phyloP scores from a whole-genome alignment of 495 filamentous ascomycete genomes.

The Usnea hakonensis region DNA sequence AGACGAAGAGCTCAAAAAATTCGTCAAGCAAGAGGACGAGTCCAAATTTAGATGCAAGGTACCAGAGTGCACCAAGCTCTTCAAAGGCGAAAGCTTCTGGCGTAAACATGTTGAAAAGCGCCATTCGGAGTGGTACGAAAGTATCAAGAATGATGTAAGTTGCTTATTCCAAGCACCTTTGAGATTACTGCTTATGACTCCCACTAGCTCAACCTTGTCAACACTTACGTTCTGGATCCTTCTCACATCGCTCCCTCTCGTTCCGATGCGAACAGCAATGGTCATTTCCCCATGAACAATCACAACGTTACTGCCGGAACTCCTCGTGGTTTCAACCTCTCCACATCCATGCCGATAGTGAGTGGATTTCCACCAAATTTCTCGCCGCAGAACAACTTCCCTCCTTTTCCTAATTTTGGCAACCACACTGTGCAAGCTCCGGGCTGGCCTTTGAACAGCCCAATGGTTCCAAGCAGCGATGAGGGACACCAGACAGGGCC shows the following conservation, averaged over 20 bases:
- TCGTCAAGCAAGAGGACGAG: conserved; percentile 94
- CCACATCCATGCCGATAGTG: conserved; percentile 55
- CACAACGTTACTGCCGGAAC: conserved; percentile 71
- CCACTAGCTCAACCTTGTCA: conserved; percentile 71
- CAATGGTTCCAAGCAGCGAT: conserved; percentile 30
- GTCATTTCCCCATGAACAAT: conserved; percentile 78
- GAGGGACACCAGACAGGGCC: conserved; percentile 49
- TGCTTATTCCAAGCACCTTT: not conserved
- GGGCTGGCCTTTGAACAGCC: conserved; percentile 39
- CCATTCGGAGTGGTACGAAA: conserved; percentile 79
- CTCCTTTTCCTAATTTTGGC: conserved; percentile 37
- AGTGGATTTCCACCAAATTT: conserved; percentile 34
- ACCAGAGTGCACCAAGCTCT: conserved; percentile 89
- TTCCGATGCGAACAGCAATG: conserved; percentile 95
- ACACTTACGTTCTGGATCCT: conserved; percentile 87
- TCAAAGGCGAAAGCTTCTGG: conserved; percentile 96
- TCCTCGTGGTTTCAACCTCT: conserved; percentile 82
- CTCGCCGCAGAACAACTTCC: conserved; percentile 38
- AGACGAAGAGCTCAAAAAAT: conserved; percentile 76
- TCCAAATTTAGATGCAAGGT: conserved; percentile 95
- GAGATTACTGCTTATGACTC: conserved; percentile 12
- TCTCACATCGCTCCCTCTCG: conserved; percentile 85
- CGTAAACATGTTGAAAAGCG: conserved; percentile 96
- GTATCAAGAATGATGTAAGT: conserved; percentile 73
- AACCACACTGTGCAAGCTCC: conserved; percentile 38